These are phyloP conservation scores for Cucurbita argyrosperma DNA, from an alignment of 306 rosid species.

Conservation along the genomic window DNA sequence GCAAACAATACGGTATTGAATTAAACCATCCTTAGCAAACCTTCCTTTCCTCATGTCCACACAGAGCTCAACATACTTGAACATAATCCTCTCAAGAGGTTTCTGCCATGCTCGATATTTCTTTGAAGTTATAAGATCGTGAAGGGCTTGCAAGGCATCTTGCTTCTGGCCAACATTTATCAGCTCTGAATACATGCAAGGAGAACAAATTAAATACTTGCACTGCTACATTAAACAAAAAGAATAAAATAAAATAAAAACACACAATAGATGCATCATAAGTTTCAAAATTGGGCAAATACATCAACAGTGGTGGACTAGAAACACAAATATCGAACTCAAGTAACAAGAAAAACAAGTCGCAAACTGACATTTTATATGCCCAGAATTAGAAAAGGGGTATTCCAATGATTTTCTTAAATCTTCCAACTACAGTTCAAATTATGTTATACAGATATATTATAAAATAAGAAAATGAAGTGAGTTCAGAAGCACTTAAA, in stretches of 20 bases:
- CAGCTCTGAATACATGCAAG: slow-evolving; percentile 36
- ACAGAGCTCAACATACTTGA: slow-evolving; percentile 87
- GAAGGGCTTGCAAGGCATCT: slow-evolving; percentile 85
- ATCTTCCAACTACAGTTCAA: background rate
- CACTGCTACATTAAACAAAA: background rate
- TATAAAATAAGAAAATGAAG: too few relatives aligned
- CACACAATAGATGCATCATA: background rate
- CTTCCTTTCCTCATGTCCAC: slow-evolving; percentile 84
- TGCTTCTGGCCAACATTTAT: slow-evolving; percentile 95
- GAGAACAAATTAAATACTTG: background rate
- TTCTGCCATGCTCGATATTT: slow-evolving; percentile 94
- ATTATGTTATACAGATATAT: too few relatives aligned
- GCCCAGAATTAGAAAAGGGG: background rate
- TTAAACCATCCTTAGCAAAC: slow-evolving; percentile 91
- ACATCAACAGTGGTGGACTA: background rate
- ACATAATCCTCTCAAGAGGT: slow-evolving; percentile 82
- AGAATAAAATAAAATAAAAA: too few relatives aligned
- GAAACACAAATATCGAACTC: background rate
- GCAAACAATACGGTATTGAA: slow-evolving; percentile 88
- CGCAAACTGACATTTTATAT: background rate
- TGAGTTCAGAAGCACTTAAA: too few relatives aligned
- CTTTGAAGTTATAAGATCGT: slow-evolving; percentile 82
- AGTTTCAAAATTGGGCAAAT: background rate
- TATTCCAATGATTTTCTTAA: background rate
- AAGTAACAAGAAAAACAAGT: background rate